These are phyloP conservation scores for Castanea mollissima DNA, from an alignment of 306 rosid genomes.

Conservation along the genomic window DNA sequence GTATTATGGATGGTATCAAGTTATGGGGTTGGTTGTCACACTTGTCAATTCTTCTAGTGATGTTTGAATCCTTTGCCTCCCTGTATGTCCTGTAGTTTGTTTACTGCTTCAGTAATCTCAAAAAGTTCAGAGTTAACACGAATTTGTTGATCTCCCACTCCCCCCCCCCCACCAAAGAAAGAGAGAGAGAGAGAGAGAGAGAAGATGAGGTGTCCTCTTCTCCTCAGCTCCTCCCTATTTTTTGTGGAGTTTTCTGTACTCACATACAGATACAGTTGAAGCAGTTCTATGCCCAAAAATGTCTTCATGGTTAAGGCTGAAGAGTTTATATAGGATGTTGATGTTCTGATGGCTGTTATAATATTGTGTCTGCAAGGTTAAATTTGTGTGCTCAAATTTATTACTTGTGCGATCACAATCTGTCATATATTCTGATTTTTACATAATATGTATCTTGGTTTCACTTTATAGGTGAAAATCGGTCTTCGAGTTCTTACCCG, in stretches of 20 bases:
- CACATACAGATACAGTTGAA: not conserved
- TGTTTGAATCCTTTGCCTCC: no score
- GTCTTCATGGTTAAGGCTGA: not conserved
- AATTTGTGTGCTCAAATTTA: not conserved
- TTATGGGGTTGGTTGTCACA: no score
- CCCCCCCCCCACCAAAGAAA: not conserved
- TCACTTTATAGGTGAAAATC: constrained; percentile 57
- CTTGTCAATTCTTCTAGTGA: no score
- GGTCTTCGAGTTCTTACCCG: constrained; percentile 85
- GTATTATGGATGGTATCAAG: no score
- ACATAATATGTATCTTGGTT: not conserved
- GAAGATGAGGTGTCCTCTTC: not conserved
- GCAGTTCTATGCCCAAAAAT: not conserved
- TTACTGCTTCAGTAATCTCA: not conserved
- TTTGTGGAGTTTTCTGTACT: not conserved
- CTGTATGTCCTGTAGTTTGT: no score
- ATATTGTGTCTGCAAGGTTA: not conserved
- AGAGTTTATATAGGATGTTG: not conserved
- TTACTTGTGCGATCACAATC: not conserved
- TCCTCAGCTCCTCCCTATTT: not conserved
- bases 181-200: not conserved
- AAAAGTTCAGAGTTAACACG: not conserved
- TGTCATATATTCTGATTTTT: not conserved
- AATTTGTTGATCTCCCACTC: not conserved
- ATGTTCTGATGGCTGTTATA: not conserved